phyloP scores from a whole-genome alignment of 352 stramenopile species.

The Elongisporangium undulatum region DNA sequence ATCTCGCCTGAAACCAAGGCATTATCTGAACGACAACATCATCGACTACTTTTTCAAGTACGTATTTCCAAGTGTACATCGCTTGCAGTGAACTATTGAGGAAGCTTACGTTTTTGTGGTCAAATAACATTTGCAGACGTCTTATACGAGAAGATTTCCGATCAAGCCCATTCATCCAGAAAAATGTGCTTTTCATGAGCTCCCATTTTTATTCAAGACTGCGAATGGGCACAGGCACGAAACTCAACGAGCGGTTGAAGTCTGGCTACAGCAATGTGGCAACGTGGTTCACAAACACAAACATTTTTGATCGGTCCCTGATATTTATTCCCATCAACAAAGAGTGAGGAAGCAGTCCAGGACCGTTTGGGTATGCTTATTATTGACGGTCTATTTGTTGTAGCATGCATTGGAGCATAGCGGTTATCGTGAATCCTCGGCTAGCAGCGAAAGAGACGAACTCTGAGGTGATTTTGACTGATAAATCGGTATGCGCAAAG shows the following conservation, averaged over 20 bases:
- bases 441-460: conserved; percentile 24
- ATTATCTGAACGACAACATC: conserved; percentile 92
- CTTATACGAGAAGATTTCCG: conserved; percentile 51
- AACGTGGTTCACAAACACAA: conserved; percentile 58
- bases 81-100: background rate
- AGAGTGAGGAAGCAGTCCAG: conserved; percentile 33
- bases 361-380: background rate
- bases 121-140: conserved; percentile 23
- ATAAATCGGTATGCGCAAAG: background rate
- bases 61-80: conserved; percentile 7
- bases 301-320: conserved; percentile 68
- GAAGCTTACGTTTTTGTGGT: background rate
- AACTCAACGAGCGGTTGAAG: conserved; percentile 27
- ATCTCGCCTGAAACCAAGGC: conserved; percentile 43
- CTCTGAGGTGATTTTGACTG: conserved; percentile 19
- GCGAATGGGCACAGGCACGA: conserved; percentile 34
- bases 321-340: conserved; percentile 89
- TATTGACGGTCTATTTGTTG: conserved; percentile 7
- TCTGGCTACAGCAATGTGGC: conserved; percentile 74
- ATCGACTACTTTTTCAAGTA: conserved; percentile 92
- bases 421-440: conserved; percentile 67
- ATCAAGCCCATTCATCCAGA: conserved; percentile 35
- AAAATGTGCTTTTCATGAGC: conserved; percentile 73
- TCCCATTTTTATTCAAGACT: conserved; percentile 78
- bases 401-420: conserved; percentile 83